Evolutionary conservation across 768 basidiomycete genomes (phyloP).

Genomic region (Sistotremastrum niveocremeum): DNA sequence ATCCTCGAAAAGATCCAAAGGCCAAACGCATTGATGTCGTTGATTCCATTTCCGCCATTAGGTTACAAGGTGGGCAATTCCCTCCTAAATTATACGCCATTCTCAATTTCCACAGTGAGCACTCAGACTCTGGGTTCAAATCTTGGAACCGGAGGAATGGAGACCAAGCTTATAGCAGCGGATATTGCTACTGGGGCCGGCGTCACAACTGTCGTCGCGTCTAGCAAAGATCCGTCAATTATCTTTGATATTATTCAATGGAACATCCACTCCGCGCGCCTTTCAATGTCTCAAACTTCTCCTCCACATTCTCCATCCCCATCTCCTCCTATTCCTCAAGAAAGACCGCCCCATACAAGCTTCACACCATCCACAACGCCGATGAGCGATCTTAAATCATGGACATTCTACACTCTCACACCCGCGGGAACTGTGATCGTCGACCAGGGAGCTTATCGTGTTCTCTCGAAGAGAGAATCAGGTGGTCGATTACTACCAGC

Average conservation of each 20-base stretch:
- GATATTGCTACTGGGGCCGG: conserved; percentile 95
- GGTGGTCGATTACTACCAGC: conserved; percentile 87
- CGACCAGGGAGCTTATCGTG: conserved; percentile 77
- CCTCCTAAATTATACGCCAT: not conserved
- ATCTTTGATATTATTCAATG: conserved; percentile 77
- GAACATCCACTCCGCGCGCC: conserved; percentile 29
- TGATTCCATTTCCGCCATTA: conserved; percentile 67
- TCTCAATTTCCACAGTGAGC: conserved; percentile 44
- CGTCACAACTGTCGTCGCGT: conserved; percentile 81
- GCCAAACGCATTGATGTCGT: conserved; percentile 77
- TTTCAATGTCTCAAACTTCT: conserved; percentile 23
- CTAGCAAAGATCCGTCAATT: conserved; percentile 62
- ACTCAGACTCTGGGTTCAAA: conserved; percentile 85
- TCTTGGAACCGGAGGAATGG: conserved; percentile 97
- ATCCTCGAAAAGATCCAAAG: conserved; percentile 79
- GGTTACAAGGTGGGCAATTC: conserved; percentile 49
- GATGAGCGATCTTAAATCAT: conserved; percentile 78
- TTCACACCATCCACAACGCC: conserved; percentile 68
- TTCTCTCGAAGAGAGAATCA: conserved; percentile 72
- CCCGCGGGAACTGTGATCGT: conserved; percentile 83
- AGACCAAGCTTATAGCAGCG: conserved; percentile 96
- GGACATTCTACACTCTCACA: conserved; percentile 92
- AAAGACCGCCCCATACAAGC: conserved; percentile 72
- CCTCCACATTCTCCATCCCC: conserved; percentile 6
- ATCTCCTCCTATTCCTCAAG: conserved; percentile 8